phyloP scores from a whole-genome alignment of 768 basidiomycete species.

The Podaxis rugospora region DNA sequence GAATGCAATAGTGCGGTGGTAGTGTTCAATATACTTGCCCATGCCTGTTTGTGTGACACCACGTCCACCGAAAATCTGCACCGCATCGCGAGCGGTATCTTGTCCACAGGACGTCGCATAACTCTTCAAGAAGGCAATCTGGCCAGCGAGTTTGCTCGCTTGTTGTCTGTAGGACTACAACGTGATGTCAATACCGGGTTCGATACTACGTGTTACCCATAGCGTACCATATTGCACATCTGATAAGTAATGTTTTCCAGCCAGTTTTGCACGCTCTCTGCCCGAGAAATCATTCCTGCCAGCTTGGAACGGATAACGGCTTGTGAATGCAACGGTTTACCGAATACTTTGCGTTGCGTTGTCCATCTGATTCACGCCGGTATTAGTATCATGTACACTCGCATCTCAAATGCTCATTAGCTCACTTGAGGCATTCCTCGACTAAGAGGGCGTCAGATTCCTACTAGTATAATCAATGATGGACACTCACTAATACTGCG shows the following conservation, averaged over 20 bases:
- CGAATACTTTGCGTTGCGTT: conserved; percentile 86
- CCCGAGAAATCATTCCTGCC: conserved; percentile 82
- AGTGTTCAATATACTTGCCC: conserved; percentile 74
- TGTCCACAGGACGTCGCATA: conserved; percentile 58
- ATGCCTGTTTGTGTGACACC: conserved; percentile 82
- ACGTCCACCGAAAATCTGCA: conserved; percentile 78
- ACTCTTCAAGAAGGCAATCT: conserved; percentile 73
- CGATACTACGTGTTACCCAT: not conserved
- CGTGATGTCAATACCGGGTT: not conserved
- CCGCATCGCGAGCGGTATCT: conserved; percentile 56
- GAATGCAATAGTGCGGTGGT: conserved; percentile 63
- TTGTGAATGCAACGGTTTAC: conserved; percentile 79
- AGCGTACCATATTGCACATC: conserved; percentile 75
- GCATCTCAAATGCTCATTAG: not conserved
- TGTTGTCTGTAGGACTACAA: conserved; percentile 65
- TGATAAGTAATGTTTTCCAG: conserved; percentile 87
- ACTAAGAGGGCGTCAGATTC: conserved; percentile 30
- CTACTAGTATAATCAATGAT: not conserved
- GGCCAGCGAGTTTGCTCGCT: conserved; percentile 69
- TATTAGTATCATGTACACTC: not conserved
- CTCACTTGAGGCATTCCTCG: conserved; percentile 81
- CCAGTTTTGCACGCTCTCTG: conserved; percentile 64
- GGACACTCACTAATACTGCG: conserved; percentile 24
- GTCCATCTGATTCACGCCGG: conserved; percentile 56
- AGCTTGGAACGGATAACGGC: conserved; percentile 87